These are phyloP conservation scores for Aurinia saxatilis DNA, from an alignment of 345 rosid genomes.

Conservation along the genomic window DNA sequence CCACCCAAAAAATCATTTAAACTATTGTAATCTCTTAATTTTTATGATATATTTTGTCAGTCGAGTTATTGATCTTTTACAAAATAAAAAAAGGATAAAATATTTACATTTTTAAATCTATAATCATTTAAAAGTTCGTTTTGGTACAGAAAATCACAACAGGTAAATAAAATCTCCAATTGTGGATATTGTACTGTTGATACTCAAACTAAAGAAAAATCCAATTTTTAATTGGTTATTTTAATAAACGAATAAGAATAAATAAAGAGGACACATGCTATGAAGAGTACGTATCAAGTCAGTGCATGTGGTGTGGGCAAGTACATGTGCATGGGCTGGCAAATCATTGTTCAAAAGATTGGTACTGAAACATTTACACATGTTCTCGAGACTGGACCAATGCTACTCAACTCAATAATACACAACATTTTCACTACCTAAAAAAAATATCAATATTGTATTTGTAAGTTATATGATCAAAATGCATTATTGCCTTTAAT, in stretches of 20 bases:
- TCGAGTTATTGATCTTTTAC: too few species aligned
- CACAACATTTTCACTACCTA: conserved; percentile 3
- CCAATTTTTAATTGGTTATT: not conserved
- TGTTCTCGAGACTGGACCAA: conserved; percentile 24
- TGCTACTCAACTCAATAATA: conserved; percentile 10
- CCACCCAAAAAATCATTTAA: too few species aligned
- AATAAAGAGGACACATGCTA: not conserved
- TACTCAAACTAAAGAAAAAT: not conserved
- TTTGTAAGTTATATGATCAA: not conserved
- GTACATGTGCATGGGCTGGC: conserved; percentile 24
- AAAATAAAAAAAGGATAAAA: too few species aligned
- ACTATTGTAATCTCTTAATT: too few species aligned
- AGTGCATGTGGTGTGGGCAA: conserved; percentile 25
- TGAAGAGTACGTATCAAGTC: conserved; percentile 18
- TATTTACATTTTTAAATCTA: too few species aligned
- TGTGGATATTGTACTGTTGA: not conserved
- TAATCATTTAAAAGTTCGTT: not conserved
- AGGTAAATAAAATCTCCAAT: not conserved
- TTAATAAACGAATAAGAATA: not conserved
- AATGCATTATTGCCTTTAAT: conserved; percentile 14
- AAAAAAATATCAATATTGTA: not conserved
- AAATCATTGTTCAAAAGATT: conserved; percentile 23
- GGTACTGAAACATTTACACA: conserved; percentile 22
- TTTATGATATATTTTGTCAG: too few species aligned
- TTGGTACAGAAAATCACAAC: not conserved